Percentiles rank a stretch among this genome's conserved stretches.
phyloP scores from a whole-genome alignment of 805 yeast species.

The Wickerhamomyces strasburgensis region DNA sequence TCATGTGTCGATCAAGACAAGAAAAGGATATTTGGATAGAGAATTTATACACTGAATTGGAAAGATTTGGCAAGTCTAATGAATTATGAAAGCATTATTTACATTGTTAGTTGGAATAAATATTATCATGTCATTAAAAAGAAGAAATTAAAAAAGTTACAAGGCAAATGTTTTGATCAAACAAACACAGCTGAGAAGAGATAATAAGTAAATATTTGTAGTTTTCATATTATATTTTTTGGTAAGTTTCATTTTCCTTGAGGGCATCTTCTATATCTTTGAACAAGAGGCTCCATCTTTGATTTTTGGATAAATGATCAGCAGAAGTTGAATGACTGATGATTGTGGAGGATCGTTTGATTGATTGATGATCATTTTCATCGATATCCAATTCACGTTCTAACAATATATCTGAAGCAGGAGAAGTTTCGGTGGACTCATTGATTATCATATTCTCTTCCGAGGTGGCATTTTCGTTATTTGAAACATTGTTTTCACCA shows the following conservation, averaged over 20 bases:
- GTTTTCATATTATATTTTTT: not conserved
- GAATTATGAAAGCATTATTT: too few species aligned
- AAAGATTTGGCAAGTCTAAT: constrained; percentile 23
- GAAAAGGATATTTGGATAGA: constrained; percentile 83
- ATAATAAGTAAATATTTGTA: too few species aligned
- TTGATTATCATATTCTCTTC: not conserved
- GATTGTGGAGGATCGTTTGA: not conserved
- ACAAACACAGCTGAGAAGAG: too few species aligned
- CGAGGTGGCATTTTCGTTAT: constrained; percentile 1
- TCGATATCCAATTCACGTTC: not conserved
- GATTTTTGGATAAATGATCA: not conserved
- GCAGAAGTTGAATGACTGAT: not conserved
- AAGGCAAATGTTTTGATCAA: too few species aligned
- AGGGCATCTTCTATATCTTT: constrained; percentile 23
- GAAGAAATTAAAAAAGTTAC: too few species aligned
- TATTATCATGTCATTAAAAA: too few species aligned
- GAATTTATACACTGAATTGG: constrained; percentile 30
- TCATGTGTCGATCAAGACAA: constrained; percentile 75
- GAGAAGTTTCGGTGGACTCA: constrained; percentile 2
- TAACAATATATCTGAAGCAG: constrained; percentile 1
- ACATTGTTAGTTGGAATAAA: too few species aligned
- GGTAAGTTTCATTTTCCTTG: constrained; percentile 8
- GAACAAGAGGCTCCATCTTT: constrained; percentile 21
- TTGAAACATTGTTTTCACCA: constrained; percentile 7
- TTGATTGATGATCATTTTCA: too few species aligned